Evolutionary conservation across 2,329 filamentous ascomycete genomes (phyloP), one percentile per base, ranked within the genome.

Genomic region (Ilyonectria sp.): DNA sequence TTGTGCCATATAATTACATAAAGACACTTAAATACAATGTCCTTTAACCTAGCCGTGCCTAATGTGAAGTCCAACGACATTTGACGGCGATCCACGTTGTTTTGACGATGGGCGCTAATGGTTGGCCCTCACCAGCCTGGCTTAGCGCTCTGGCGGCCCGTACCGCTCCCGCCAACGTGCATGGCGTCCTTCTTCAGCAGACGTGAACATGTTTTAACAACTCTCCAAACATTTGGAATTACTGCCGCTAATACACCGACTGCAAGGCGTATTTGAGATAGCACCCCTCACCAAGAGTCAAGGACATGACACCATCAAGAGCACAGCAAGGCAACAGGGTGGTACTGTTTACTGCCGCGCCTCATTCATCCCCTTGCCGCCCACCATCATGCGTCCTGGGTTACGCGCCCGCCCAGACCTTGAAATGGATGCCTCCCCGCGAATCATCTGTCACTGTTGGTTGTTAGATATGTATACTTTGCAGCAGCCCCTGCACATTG

Each of bases 401-500:
- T 43, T 56, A 56, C 35, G 53, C 60, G 54, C 17, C 50, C 60
- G 54, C 17, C 50, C 33, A n/a, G 46, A 44, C 29, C 26, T 10
- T 29, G 29, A 65, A 64, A 43, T 17, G 52, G 57, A 26, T 72
- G 40, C 19, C 8, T 23, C 19, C 11, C 13, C 17, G 21, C 43
- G 40, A 54, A 60, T n/a, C 10, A 15, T 33, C 15, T 55, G 47
- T 40, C 53, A 49, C 37, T 63, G 57, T 50, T 31, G 37, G 37
- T 31, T 47, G 40, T 26, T 29, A 4, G 11, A 40, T 50, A 23
- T 40, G 35, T 21, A 21, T 21, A 21, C 21, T 21, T 44, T 49
- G 58, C 19, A 54, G 53, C 15, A 57, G 2, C 47, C 54, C 56
- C 58, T 61, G 46, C 50, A 11, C 56, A 44, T 56, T 17, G 29